Conservation (phyloP, 169 alveolate genomes). For the Eimeria tenella region DNA sequence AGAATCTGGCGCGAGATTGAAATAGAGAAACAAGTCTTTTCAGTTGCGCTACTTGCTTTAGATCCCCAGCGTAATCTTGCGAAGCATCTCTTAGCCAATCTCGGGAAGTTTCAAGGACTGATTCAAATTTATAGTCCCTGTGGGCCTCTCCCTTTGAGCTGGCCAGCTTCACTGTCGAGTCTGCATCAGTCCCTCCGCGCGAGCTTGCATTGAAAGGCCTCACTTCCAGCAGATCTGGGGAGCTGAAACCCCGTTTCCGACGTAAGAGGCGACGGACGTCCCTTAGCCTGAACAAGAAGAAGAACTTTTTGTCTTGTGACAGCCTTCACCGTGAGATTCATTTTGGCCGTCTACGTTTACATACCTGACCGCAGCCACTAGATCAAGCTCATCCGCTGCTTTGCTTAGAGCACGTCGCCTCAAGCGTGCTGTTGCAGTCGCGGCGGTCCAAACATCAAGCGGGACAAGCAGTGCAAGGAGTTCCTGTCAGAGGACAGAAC, state of each 20-base stretch:
- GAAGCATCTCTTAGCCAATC: not conserved
- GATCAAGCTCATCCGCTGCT: conserved; percentile 63
- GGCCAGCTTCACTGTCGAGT: not conserved
- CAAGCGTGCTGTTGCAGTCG: conserved; percentile 37
- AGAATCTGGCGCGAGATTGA: conserved; percentile 54
- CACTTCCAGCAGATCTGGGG: too few species aligned
- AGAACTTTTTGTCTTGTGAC: too few species aligned
- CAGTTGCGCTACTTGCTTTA: conserved; percentile 9
- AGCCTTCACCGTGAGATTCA: not conserved
- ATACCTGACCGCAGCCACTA: conserved; percentile 63
- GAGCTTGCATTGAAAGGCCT: not conserved
- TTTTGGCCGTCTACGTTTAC: not conserved
- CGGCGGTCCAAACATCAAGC: conserved; percentile 42
- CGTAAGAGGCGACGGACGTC: conserved; percentile 54
- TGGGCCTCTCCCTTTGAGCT: not conserved
- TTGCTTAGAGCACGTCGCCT: conserved; percentile 49
- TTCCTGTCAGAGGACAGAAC: not conserved
- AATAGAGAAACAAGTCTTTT: conserved; percentile 46
- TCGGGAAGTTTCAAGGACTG: not conserved
- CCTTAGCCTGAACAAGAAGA: not conserved
- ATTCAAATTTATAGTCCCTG: not conserved
- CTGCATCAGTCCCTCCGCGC: not conserved
- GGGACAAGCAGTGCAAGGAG: conserved; percentile 49
- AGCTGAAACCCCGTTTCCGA: not conserved
- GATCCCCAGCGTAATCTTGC: not conserved